A percentile compares a stretch with the other conserved stretches of the same genome.
Evolutionary conservation across 192 early-diverging fungal genomes (phyloP).

Genomic region (Umbelopsis sp.): DNA sequence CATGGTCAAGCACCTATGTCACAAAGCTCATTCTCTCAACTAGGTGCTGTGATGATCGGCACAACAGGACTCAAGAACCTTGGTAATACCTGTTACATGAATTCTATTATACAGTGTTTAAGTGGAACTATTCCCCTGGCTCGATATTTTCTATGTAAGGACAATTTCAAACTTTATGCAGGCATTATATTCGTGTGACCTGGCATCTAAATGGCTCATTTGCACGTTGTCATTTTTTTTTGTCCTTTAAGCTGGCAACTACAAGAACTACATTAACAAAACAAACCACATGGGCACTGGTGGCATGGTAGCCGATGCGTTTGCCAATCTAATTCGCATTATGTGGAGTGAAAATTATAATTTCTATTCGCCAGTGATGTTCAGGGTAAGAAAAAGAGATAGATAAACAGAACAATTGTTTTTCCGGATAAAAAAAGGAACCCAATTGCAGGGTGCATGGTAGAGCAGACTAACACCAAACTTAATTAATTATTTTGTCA

Average conservation of each 20-base stretch:
- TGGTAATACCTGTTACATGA: constrained; percentile 89
- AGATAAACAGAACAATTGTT: background rate
- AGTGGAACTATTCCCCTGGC: constrained; percentile 70
- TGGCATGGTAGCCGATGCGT: constrained; percentile 75
- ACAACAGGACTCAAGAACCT: constrained; percentile 77
- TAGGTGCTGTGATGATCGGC: constrained; percentile 57
- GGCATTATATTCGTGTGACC: background rate
- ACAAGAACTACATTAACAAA: constrained; percentile 62
- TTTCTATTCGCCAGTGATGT: constrained; percentile 76
- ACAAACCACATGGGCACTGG: constrained; percentile 71
- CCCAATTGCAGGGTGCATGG: background rate
- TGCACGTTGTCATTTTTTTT: background rate
- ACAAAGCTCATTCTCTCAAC: constrained; percentile 36
- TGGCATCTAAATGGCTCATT: background rate
- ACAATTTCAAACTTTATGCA: background rate
- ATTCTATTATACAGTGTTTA: constrained; percentile 80
- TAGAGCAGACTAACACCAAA: no score
- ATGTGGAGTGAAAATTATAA: constrained; percentile 85
- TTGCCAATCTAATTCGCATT: constrained; percentile 72
- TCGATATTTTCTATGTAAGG: constrained; percentile 61
- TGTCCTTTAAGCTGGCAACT: constrained; percentile 62
- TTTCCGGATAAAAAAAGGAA: background rate
- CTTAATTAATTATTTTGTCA: background rate
- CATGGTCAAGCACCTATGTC: constrained; percentile 26
- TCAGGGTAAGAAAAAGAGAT: constrained; percentile 50